Evolutionary conservation across 805 yeast species (phyloP), one percentile per base, ranked within the genome.

Genomic region (Wickerhamiella sorbophila): DNA sequence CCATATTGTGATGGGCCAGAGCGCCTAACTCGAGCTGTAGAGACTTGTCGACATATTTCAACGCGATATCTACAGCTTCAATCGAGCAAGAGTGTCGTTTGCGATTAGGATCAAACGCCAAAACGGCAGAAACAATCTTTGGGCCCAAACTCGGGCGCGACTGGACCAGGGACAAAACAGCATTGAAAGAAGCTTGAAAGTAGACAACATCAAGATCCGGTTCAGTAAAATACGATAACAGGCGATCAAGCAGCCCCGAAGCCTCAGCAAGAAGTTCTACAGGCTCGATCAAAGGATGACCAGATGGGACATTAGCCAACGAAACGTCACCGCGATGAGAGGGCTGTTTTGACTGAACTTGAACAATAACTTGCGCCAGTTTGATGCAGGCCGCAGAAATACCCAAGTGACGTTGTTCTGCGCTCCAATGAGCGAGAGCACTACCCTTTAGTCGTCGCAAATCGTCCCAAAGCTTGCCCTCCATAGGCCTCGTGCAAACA

Each of bases 361-460:
- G 63, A 12, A 77, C 66, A 4, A 77, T 60, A 42, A 69, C 69
- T n/a, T 74, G 74, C 9, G 84, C 71, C 45, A 87, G 75, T 59
- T 80, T 83, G 40, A 79, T 64, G n/a, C 79, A 65, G 22, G 87
- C 77, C n/a, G 81, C 61, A 57, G 72, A 75, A 37, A 76, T 63
- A 12, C 79, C 82, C 18, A 60, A n/a, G n/a, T 36, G 38, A 6
- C 33, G 62, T 43, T 57, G 57, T 2, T 31, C 24, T 17, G 52
- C 47, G 18, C 68, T 71, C 75, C 84, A 83, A 44, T 74, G 69
- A 8, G 66, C 59, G n/a, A 81, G 57, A n/a, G 84, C 64, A 27
- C 62, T 63, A 24, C 64, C 63, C 59, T 81, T 83, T 52, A 87
- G 59, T 5, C 65, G 67, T 14, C 64, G 57, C 46, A 82, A 52